Conservation (phyloP, 2,329 filamentous ascomycete species). For the Aspergillus fijiensis region DNA sequence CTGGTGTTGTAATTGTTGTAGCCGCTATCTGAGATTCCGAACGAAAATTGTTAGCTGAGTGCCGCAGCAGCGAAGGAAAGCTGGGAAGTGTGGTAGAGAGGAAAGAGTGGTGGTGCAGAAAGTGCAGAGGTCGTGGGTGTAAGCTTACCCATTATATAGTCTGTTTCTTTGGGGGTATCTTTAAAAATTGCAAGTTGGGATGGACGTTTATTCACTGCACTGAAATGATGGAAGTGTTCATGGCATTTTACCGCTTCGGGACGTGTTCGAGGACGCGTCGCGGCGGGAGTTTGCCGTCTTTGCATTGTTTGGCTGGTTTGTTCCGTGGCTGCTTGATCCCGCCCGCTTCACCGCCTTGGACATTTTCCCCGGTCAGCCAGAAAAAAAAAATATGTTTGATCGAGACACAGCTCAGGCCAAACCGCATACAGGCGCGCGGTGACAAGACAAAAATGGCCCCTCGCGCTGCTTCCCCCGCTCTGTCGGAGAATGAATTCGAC, state of each 20-base stretch:
- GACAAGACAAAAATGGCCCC: conserved; percentile 59
- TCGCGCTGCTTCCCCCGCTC: conserved; percentile 74
- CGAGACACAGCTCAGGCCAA: background rate
- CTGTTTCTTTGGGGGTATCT: background rate
- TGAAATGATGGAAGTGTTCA: background rate
- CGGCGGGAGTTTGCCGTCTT: conserved; percentile 24
- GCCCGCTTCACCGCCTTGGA: conserved; percentile 29
- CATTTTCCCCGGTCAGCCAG: conserved; percentile 20
- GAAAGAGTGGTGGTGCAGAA: background rate
- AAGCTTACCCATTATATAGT: conserved; percentile 31
- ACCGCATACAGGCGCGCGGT: background rate
- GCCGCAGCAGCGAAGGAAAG: background rate
- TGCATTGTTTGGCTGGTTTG: conserved; percentile 26
- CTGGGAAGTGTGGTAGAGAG: background rate
- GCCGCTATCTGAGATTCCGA: conserved; percentile 4
- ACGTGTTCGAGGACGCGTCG: conserved; percentile 39
- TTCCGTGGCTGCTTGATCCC: conserved; percentile 18
- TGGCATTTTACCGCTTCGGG: conserved; percentile 42
- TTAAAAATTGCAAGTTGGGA: conserved; percentile 1
- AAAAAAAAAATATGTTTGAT: conserved; percentile 13
- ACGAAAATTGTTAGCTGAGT: background rate
- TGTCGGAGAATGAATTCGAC: conserved; percentile 88
- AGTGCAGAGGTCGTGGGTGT: background rate
- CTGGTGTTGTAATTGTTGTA: conserved; percentile 47
- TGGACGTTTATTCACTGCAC: conserved; percentile 1